A percentile compares a stretch with the other conserved stretches of the same genome.
Evolutionary conservation across 179 eudicot genomes (phyloP).

Genomic region (Silene coronaria): DNA sequence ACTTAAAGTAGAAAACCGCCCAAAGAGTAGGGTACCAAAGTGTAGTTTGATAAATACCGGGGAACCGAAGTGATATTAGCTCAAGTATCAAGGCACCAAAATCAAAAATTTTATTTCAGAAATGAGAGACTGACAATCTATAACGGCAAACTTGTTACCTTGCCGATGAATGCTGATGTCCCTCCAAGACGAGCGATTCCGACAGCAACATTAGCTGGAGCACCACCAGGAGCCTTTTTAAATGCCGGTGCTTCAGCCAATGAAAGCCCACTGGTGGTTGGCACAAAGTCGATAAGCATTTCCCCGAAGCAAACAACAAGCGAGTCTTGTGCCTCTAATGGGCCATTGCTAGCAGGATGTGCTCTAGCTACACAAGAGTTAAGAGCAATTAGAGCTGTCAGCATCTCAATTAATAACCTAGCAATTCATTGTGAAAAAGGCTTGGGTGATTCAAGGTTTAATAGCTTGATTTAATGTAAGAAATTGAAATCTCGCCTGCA

Average conservation of each 20-base stretch:
- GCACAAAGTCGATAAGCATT: slow-evolving; percentile 92
- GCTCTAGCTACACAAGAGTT: slow-evolving; percentile 25
- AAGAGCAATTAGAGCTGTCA: slow-evolving; percentile 2
- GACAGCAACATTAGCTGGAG: slow-evolving; percentile 96
- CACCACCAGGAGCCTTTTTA: slow-evolving; percentile 93
- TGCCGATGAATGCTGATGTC: slow-evolving; percentile 84
- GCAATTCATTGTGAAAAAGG: not conserved
- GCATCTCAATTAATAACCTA: not conserved
- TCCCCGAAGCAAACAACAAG: slow-evolving; percentile 96
- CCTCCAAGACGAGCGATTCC: slow-evolving; percentile 93
- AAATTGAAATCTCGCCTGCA: not conserved
- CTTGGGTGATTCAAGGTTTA: not conserved
- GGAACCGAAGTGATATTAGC: not conserved
- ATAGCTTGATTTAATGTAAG: not conserved
- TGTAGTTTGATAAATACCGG: not conserved
- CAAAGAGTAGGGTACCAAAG: not conserved
- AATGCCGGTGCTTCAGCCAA: slow-evolving; percentile 92
- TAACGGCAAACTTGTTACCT: slow-evolving; percentile 35
- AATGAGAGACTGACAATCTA: not conserved
- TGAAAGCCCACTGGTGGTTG: slow-evolving; percentile 71
- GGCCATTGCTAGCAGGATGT: slow-evolving; percentile 30
- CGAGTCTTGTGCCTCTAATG: slow-evolving; percentile 32
- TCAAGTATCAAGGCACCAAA: not conserved
- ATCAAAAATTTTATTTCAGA: not conserved
- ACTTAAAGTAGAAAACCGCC: not conserved